Percentiles rank a stretch among this genome's conserved stretches.
Conservation (phyloP, 2,329 filamentous ascomycete species). For the Cryphonectria radicalis region DNA sequence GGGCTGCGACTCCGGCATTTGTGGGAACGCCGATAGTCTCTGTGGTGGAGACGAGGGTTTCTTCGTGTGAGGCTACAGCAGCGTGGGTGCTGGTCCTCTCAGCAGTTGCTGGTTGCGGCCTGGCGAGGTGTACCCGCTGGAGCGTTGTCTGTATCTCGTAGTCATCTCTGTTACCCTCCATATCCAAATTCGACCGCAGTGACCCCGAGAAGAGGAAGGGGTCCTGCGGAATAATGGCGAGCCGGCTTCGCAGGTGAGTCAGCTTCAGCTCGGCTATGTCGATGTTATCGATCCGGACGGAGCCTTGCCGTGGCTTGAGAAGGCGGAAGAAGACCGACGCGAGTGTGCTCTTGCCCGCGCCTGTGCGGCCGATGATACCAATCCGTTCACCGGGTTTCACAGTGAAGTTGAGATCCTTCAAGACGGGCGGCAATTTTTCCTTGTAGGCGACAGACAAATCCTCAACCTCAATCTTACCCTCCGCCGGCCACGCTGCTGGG, state of each 20-base stretch:
- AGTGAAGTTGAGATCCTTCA: constrained; percentile 44
- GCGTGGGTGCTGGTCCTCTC: constrained; percentile 37
- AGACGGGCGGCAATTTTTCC: constrained; percentile 41
- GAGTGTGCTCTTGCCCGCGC: constrained; percentile 68
- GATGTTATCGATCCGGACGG: constrained; percentile 50
- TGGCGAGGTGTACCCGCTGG: constrained; percentile 63
- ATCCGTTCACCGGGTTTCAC: constrained; percentile 60
- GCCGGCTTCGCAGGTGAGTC: constrained; percentile 61
- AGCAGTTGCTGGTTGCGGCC: constrained; percentile 45
- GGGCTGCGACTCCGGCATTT: constrained; percentile 10
- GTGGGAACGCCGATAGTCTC: constrained; percentile 22
- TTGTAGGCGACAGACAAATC: constrained; percentile 45
- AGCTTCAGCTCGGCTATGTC: constrained; percentile 64
- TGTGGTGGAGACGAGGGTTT: constrained; percentile 29
- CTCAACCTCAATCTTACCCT: constrained; percentile 45
- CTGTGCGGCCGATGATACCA: constrained; percentile 67
- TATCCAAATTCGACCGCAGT: constrained; percentile 65
- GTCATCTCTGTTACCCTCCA: constrained; percentile 64
- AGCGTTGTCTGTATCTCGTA: constrained; percentile 64
- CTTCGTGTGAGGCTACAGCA: constrained; percentile 29
- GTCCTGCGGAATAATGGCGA: constrained; percentile 70
- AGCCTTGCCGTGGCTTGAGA: constrained; percentile 47
- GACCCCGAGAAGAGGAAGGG: constrained; percentile 70
- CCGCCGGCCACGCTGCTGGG: constrained; percentile 47
- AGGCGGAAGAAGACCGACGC: constrained; percentile 68